Evolutionary conservation across 345 rosid species (phyloP), one percentile per base, ranked within the genome.

Genomic region (Brassica rapa): DNA sequence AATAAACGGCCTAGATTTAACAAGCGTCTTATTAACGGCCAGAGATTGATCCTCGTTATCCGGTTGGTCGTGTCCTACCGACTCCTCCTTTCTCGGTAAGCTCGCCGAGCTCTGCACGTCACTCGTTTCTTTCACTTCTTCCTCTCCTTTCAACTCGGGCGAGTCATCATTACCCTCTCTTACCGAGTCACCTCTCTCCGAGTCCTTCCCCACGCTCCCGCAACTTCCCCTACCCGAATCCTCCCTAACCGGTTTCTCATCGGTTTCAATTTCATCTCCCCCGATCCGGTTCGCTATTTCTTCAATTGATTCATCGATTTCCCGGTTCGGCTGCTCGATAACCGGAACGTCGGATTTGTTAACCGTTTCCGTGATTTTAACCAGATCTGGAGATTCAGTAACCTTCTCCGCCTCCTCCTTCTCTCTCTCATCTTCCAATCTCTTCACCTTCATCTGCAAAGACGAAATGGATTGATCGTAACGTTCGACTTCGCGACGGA

Each of bases 81-180:
- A 62, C 64, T 77, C 74, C 64, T 77, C 78, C 70, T 75, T 73
- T 25, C 83, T 73, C 78, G 86, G 77, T 76, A 87, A 82, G 39
- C 89, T 86, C 32, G 84, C 93, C 59, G 89, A 85, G 85, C 93
- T 91, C 81, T 85, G 93, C 59, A 87, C 92, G 72, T 89, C 92
- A 76, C 89, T 86, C 72, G 82, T 71, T 71, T 75, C 84, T 12
- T 74, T 64, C 35, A 27, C 64, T 3, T 68, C 73, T 60, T 43
- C 57, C 60, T 84, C 79, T 72, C 78, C 78, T 23, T 70, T 70
- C 70, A 74, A 62, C 79, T 81, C 84, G 15, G 68, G 66, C 73
- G 81, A 76, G 71, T 82, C 83, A 25, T 78, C 83, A 25, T 78
- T 72, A 6, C 56, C 71, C 39, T 81, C 80, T 66, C 59, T 73